These are phyloP conservation scores for Dactylonectria macrodidyma DNA, from an alignment of 2,329 filamentous ascomycete genomes.

Conservation along the genomic window DNA sequence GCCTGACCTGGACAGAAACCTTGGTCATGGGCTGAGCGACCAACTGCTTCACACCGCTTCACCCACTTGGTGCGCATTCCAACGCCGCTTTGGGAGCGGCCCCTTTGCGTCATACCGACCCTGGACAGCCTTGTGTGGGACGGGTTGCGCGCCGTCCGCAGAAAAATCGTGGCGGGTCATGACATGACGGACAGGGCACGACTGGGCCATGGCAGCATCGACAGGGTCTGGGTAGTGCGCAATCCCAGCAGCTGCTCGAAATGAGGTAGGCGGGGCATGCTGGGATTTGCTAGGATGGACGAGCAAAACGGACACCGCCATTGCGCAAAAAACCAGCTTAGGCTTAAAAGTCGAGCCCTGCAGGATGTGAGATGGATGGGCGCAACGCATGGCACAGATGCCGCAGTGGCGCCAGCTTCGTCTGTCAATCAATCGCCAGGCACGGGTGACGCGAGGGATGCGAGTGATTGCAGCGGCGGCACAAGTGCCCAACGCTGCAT, in stretches of 20 bases:
- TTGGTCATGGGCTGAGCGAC: constrained; percentile 32
- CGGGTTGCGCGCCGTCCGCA: constrained; percentile 35
- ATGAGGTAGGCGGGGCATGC: constrained; percentile 30
- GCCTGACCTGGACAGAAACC: constrained; percentile 32
- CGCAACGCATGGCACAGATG: constrained; percentile 38
- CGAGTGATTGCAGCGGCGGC: constrained; percentile 21
- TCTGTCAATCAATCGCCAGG: constrained; percentile 25
- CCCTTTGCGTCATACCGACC: constrained; percentile 47
- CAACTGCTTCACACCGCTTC: constrained; percentile 39
- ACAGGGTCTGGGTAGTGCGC: constrained; percentile 23
- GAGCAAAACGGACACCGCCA: constrained; percentile 40
- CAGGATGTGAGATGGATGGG: constrained; percentile 40
- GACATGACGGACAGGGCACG: constrained; percentile 42
- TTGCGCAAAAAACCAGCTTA: constrained; percentile 41
- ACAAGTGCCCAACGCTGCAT: constrained; percentile 31
- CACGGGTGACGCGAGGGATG: constrained; percentile 34
- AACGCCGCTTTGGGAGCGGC: constrained; percentile 36
- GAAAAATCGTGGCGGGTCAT: constrained; percentile 41
- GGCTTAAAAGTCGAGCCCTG: constrained; percentile 41
- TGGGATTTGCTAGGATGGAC: constrained; percentile 25
- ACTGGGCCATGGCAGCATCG: constrained; percentile 20
- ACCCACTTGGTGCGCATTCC: constrained; percentile 38
- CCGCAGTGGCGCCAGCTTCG: constrained; percentile 30
- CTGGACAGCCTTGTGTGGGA: constrained; percentile 33
- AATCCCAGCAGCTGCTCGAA: constrained; percentile 36